Conservation (phyloP, 116 monocot species). For the Iris pallida region DNA sequence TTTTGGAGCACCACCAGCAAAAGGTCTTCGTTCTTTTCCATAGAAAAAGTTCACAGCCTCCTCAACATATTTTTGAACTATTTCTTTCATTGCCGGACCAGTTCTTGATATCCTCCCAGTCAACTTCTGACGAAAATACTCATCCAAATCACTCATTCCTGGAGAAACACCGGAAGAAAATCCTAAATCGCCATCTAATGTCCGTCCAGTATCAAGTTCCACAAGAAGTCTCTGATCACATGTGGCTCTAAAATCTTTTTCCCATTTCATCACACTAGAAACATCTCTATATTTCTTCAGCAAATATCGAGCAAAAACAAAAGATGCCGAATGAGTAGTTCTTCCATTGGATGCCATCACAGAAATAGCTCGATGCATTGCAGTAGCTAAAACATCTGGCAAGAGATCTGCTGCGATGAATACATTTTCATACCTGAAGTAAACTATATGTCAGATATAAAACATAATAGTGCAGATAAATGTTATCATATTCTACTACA, state of each 20-base stretch:
- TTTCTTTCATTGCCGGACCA: constrained; percentile 68
- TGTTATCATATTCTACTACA: too few relatives aligned
- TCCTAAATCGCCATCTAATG: constrained; percentile 60
- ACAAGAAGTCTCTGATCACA: constrained; percentile 83
- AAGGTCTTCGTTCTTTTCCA: constrained; percentile 74
- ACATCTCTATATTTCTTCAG: constrained; percentile 72
- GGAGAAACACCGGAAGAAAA: constrained; percentile 49
- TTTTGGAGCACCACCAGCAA: constrained; percentile 33
- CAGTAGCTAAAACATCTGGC: constrained; percentile 67
- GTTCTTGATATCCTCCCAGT: constrained; percentile 59
- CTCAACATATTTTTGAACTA: constrained; percentile 80
- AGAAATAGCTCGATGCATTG: constrained; percentile 40
- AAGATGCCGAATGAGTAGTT: constrained; percentile 32
- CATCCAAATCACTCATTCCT: constrained; percentile 73
- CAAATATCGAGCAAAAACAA: constrained; percentile 67
- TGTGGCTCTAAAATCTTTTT: constrained; percentile 64
- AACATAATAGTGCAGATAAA: background rate
- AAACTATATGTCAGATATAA: background rate
- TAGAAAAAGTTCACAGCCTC: constrained; percentile 56
- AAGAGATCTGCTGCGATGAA: constrained; percentile 75
- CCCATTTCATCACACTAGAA: constrained; percentile 72
- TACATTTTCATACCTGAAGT: constrained; percentile 82
- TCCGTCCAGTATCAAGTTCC: constrained; percentile 71
- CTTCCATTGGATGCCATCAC: constrained; percentile 46
- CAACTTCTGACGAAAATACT: constrained; percentile 77